These are phyloP conservation scores for Puccinia brachypodii DNA, from an alignment of 1,284 basidiomycete genomes.

Conservation along the genomic window DNA sequence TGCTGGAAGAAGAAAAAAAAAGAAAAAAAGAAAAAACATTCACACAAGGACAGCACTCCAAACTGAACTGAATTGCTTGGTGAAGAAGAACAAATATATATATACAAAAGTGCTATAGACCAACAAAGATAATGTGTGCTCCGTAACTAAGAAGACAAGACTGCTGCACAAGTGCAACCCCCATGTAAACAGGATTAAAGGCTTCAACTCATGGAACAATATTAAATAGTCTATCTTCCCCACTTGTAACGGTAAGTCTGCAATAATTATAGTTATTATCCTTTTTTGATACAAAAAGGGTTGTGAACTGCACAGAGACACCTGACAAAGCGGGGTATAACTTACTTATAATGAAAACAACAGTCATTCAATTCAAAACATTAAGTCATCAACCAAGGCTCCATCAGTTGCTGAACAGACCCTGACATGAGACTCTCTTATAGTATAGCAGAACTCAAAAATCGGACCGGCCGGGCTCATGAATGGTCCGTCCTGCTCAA, in stretches of 20 bases:
- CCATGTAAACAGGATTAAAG: neutral
- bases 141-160: conserved; percentile 24
- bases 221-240: neutral
- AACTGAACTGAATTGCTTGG: too few species aligned
- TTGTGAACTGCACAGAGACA: neutral
- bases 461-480: neutral
- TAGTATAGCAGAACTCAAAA: neutral
- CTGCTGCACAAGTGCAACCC: neutral
- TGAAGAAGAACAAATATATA: neutral
- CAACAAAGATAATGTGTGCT: neutral
- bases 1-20: neutral
- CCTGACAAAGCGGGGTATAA: neutral
- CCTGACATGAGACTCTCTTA: neutral
- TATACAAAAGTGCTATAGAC: neutral
- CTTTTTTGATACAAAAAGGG: too few species aligned
- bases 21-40: neutral
- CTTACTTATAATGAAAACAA: too few species aligned
- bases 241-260: conserved; percentile 6
- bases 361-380: too few species aligned
- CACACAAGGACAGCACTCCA: neutral
- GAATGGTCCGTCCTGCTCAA: neutral
- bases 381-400: too few species aligned
- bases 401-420: too few species aligned
- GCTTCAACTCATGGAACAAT: conserved; percentile 15
- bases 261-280: neutral